Evolutionary conservation across 257 asterid genomes (phyloP).

Genomic region (Echites panduratus): DNA sequence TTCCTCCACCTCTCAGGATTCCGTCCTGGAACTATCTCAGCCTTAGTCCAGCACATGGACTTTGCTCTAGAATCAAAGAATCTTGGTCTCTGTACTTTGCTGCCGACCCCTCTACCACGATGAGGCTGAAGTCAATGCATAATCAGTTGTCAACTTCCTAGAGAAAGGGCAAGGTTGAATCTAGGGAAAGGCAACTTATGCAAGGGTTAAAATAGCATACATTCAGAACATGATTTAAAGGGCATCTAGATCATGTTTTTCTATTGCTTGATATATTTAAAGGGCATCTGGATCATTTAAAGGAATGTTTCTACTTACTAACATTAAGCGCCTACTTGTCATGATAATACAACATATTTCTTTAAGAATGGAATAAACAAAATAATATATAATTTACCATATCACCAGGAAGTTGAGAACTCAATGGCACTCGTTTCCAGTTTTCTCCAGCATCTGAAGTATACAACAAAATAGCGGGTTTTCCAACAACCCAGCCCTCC

Average conservation of each 20-base stretch:
- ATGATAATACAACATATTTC: neutral
- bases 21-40: constrained; percentile 57
- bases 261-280: neutral
- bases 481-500: constrained; percentile 97
- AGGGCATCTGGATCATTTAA: neutral
- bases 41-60: constrained; percentile 65
- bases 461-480: constrained; percentile 79
- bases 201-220: neutral
- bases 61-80: constrained; percentile 51
- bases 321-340: neutral
- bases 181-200: neutral
- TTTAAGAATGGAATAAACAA: neutral
- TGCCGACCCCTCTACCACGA: constrained; percentile 21
- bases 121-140: constrained; percentile 28
- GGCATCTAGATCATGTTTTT: neutral
- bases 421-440: constrained; percentile 82
- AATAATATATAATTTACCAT: constrained; percentile 39
- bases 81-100: constrained; percentile 46
- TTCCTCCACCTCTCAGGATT: constrained; percentile 81
- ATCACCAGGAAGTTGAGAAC: constrained; percentile 95
- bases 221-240: neutral
- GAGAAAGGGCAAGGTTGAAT: neutral
- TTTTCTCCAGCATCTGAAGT: constrained; percentile 84
- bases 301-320: neutral
- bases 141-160: constrained; percentile 18